Percentiles rank a stretch among this genome's conserved stretches.
Evolutionary conservation across 352 stramenopile genomes (phyloP).

Genomic region (Elongisporangium undulatum): DNA sequence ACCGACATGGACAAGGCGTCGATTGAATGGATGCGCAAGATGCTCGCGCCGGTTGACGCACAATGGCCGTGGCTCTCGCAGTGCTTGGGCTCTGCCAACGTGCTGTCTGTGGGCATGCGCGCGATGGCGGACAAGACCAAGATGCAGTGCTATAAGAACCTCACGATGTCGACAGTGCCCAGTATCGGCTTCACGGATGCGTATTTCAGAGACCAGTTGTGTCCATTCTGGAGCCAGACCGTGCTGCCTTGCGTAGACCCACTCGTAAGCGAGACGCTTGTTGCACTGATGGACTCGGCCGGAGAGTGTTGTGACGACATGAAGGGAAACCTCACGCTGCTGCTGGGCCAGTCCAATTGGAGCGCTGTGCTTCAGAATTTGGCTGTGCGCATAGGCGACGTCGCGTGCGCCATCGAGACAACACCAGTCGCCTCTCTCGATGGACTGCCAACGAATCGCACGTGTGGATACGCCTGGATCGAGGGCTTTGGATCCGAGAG

Average conservation of each 20-base stretch:
- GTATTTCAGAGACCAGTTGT: conserved; percentile 15
- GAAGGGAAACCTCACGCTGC: conserved; percentile 14
- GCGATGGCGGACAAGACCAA: conserved; percentile 16
- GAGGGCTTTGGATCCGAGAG: conserved; percentile 8
- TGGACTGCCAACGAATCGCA: conserved; percentile 4
- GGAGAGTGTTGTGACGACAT: conserved; percentile 28
- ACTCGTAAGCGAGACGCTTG: conserved; percentile 19
- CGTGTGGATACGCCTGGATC: conserved; percentile 17
- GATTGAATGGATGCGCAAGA: conserved; percentile 20
- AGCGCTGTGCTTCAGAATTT: conserved; percentile 11
- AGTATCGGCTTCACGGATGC: conserved; percentile 4
- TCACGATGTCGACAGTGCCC: conserved; percentile 5
- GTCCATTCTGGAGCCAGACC: conserved; percentile 24
- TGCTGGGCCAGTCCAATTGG: conserved; percentile 19
- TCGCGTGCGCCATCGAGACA: conserved; percentile 24
- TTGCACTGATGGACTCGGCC: conserved; percentile 19
- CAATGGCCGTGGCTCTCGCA: conserved; percentile 30
- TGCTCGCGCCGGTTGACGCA: conserved; percentile 24
- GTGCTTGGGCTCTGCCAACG: conserved; percentile 24
- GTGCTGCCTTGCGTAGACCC: conserved; percentile 28
- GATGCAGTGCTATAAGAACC: conserved; percentile 17
- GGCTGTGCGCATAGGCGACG: conserved; percentile 16
- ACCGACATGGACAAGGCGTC: conserved; percentile 18
- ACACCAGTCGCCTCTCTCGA: conserved; percentile 3
- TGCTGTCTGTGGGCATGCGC: conserved; percentile 18